Base-by-base conservation (phyloP, 2,329 filamentous ascomycete species). In the Alternaria gansuensis region DNA sequence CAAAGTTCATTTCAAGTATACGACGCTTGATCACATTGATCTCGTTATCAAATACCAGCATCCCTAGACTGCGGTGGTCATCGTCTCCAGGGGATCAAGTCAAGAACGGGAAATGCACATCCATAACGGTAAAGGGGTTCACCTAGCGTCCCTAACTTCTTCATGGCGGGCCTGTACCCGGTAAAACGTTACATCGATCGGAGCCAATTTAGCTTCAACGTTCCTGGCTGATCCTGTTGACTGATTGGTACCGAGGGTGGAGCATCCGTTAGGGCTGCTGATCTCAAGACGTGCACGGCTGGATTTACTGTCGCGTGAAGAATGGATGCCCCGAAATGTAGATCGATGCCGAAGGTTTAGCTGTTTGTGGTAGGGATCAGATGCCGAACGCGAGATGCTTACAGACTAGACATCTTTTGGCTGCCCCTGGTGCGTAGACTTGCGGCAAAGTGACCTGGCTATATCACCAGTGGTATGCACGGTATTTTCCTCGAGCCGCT, bases 141-240 rank as follows among this genome's bases (percentile, higher is more conserved):
- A 64, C 63, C 64, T 57, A 58, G 60, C 66, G 60, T 53, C 57
- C 44, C 48, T 44, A 54, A 54, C 54, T 51, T 52, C 36, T 50
- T 54, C 44, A 51, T 54, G 62, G 65, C 46, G 46, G 48, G 51
- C 51, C 54, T 49, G 51, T 48, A 51, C 63, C 57, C 51, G 50
- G 53, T 26, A 37, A 43, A 39, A 34, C 43, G 54, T 73, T 66
- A 72, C 68, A 72, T 70, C 66, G 72, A 74, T 75, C 69, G 14
- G 31, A 68, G 61, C 66, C 63, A 13, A 34, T 67, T 69, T 64
- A 70, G 67, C 61, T 69, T 62, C 56, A 61, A 68, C 66, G 63
- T 62, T 26, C 59, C 57, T 45, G 36, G 57, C 54, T 59, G 57
- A 53, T 50, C 53, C 43, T 33, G 50, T 24, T 64, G 55, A 71